Evolutionary conservation across 371 early-diverging fungal genomes (phyloP), one percentile per base, ranked within the genome.

Genomic region (Catenaria anguillulae): DNA sequence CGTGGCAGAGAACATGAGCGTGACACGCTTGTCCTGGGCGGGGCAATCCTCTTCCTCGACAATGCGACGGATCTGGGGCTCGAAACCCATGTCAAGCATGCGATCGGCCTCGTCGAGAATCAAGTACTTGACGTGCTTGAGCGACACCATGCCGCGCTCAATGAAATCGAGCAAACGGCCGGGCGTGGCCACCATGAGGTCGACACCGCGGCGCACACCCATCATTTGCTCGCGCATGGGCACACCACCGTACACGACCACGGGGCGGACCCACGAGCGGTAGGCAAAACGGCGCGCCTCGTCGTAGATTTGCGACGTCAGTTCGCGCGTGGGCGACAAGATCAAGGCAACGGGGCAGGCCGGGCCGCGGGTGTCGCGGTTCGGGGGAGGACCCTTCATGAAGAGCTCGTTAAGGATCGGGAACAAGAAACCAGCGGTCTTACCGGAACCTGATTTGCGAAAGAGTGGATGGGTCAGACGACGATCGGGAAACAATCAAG

Each of bases 81-180:
- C 97, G 76, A 99, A 98, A 61, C 99, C 99, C 96, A 96, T 97
- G 69, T 99, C 99, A 48, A 97, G 81, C 92, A 97, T 93, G 65
- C 98, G 88, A 76, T 99, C 99, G 31, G 99, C 99, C 76, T 99
- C 99, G 72, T 99, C 99, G 26, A 99, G 75, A 8, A 99, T 93
- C 36, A 99, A 75, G 68, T 89, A 94, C 60, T 81, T 77, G 66
- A 93, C 79, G 60, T 79, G 78, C 42, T 77, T 69, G 35, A 96
- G 80, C 35, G 89, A 87, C 46, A 97, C 73, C 55, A 85, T 83
- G 19, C 87, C 87, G 60, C 95, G 88, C 71, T 95, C 95, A 40
- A 99, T 77, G 65, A 98, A 74, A 70, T 98, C 98, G 17, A 92
- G 89, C 46, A 99, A 82, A 63, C 98, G 89, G 29, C 99, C 99